Evolutionary conservation across 768 basidiomycete genomes (phyloP), one percentile per base, ranked within the genome.

Genomic region (Agaricus sinodeliciosus): DNA sequence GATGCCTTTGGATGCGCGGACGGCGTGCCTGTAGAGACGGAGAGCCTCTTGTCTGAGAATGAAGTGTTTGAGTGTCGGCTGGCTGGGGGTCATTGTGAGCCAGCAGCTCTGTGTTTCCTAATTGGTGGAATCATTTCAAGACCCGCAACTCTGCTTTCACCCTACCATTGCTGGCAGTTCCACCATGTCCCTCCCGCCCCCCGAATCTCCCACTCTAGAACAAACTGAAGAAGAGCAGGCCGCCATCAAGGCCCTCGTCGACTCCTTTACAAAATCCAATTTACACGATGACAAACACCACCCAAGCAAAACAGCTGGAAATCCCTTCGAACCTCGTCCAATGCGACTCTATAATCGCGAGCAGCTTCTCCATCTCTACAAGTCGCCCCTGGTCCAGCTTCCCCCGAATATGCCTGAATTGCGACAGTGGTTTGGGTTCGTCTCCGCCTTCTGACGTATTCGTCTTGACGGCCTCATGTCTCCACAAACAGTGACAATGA

Each of bases 371-470:
- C 66, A 69, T 50, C 77, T 93, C 18, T 76, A 80, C 58, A 79
- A 78, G 57, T 92, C 90, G n/a, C 85, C 87, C 19, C 70, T 92
- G 37, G 85, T 93, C 22, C 73, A 77, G 55, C 71, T 75, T 22
- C 90, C 91, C 5, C 63, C 71, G 47, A 80, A 80, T 58, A 91
- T 93, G 91, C 90, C 90, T 46, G 73, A 80, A 43, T 70, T 93
- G 48, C 90, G 84, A 70, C 81, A 85, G 43, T 93, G 90, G 90
- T 93, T 92, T 69, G 90, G 90, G 90, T 93, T 65, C 55, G 81
- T 56, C n/a, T 19, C 36, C 49, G 27, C 35, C 48, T 57, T 53
- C 55, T 53, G 60, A 28, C 54, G 40, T 56, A 58, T 34, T 49
- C 47, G 55, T 36, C 58, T 73, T 68, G 46, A 53, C 67, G 51